Conservation (phyloP, 805 yeast species). For the Metschnikowia arizonensis region DNA sequence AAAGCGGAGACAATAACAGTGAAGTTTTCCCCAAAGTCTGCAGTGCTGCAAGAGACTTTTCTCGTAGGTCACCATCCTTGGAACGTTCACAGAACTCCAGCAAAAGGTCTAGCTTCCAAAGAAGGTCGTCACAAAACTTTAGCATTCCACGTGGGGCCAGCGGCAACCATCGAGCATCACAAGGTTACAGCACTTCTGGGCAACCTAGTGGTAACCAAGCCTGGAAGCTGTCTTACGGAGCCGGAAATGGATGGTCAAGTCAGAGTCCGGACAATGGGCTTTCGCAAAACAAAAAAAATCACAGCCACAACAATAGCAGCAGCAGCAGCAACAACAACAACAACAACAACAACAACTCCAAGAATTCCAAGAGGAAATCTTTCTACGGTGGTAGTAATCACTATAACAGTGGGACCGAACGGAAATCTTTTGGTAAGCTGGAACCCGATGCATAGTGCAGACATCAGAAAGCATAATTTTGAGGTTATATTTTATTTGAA, state of each 20-base stretch:
- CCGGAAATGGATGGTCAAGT: background rate
- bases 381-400: conserved; percentile 26
- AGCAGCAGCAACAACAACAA: conserved; percentile 17
- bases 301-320: background rate
- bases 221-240: background rate
- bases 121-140: background rate
- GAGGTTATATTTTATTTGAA: conserved; percentile 1
- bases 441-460: conserved; percentile 1
- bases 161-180: background rate
- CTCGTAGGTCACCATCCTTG: conserved; percentile 3
- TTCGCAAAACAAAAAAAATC: conserved; percentile 1
- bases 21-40: conserved; percentile 1
- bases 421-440: conserved; percentile 5
- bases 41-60: background rate
- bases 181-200: background rate
- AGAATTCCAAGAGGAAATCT: conserved; percentile 29
- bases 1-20: background rate
- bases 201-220: background rate
- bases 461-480: background rate
- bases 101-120: background rate
- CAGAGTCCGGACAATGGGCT: background rate
- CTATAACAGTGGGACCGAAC: conserved; percentile 10
- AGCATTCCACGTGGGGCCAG: conserved; percentile 2
- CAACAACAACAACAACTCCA: conserved; percentile 35
- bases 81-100: background rate